Conservation (phyloP, 192 early-diverging fungal species). For the Umbelopsis vinacea region DNA sequence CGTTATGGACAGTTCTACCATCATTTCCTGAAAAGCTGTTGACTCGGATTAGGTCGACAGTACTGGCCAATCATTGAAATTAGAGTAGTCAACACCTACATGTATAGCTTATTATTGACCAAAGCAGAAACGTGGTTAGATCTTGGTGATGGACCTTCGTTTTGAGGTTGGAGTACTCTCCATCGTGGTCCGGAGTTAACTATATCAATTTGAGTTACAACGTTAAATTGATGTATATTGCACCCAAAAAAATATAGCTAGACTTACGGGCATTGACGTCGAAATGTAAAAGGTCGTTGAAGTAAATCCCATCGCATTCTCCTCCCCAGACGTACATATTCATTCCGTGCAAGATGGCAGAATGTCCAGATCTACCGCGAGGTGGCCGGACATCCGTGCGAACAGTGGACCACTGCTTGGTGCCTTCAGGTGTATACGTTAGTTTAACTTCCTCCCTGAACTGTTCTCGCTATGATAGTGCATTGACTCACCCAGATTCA, state of each 20-base stretch:
- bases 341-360: conserved; percentile 48
- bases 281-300: conserved; percentile 54
- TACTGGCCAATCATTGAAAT: not conserved
- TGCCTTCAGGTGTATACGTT: conserved; percentile 31
- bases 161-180: conserved; percentile 27
- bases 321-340: conserved; percentile 59
- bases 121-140: conserved; percentile 32
- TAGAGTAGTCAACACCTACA: conserved; percentile 22
- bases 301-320: conserved; percentile 42
- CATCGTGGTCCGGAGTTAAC: conserved; percentile 27
- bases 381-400: conserved; percentile 45
- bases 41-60: not conserved
- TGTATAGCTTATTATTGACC: conserved; percentile 33
- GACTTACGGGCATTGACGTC: conserved; percentile 53
- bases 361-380: conserved; percentile 51
- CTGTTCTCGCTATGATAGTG: not conserved
- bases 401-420: conserved; percentile 50
- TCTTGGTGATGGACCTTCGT: conserved; percentile 34
- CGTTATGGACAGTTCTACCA: conserved; percentile 54
- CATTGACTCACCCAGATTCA: conserved; percentile 42
- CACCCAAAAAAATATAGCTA: not conserved
- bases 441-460: not conserved
- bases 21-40: conserved; percentile 60
- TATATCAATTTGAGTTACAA: not conserved
- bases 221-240: not conserved